Conservation (phyloP, 345 rosid genomes). For the Toxicodendron radicans region DNA sequence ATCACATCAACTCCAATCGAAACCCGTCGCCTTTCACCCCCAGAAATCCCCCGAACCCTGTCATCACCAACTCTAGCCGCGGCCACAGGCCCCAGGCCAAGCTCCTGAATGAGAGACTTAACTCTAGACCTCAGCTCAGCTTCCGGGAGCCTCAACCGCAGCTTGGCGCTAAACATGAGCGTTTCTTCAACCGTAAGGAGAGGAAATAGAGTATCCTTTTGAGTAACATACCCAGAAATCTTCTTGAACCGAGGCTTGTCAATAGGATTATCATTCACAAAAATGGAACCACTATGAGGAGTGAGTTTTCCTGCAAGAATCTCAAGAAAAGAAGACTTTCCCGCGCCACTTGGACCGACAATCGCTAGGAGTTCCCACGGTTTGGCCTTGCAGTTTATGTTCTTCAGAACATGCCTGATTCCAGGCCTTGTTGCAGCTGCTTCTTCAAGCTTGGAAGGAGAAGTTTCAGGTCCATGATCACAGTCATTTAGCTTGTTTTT, state of each 20-base stretch:
- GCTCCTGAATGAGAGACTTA: conserved; percentile 68
- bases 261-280: conserved; percentile 59
- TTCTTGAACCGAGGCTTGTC: conserved; percentile 68
- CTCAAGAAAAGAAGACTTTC: conserved; percentile 84
- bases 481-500: conserved; percentile 17
- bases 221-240: conserved; percentile 84
- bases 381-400: conserved; percentile 77
- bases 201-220: conserved; percentile 85
- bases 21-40: conserved; percentile 94
- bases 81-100: conserved; percentile 76
- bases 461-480: conserved; percentile 21
- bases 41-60: conserved; percentile 82
- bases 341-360: conserved; percentile 97
- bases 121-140: conserved; percentile 53
- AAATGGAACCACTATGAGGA: conserved; percentile 64
- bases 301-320: conserved; percentile 67
- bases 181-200: conserved; percentile 94
- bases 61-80: conserved; percentile 78
- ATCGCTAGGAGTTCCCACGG: conserved; percentile 95
- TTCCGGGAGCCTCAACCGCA: conserved; percentile 65
- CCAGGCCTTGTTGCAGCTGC: conserved; percentile 17
- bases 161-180: conserved; percentile 80
- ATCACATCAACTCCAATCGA: conserved; percentile 92
- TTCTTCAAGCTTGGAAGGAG: conserved; percentile 25
- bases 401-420: conserved; percentile 57